These are phyloP conservation scores for Euphorbia celastroides DNA, from an alignment of 441 rosid genomes.

Conservation along the genomic window DNA sequence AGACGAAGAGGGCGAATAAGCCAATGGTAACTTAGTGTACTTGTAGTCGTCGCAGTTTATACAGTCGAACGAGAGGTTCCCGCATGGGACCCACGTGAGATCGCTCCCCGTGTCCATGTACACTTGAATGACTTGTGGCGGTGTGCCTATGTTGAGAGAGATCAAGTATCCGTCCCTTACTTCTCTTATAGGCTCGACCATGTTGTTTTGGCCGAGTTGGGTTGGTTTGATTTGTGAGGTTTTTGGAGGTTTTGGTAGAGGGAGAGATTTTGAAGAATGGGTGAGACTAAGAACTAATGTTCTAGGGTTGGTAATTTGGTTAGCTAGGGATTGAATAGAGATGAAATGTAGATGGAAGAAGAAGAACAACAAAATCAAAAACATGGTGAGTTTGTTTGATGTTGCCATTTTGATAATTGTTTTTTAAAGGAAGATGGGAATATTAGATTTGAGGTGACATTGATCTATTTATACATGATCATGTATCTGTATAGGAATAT, in stretches of 20 bases:
- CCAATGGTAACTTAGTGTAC: slow-evolving; percentile 29
- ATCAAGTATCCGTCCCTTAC: slow-evolving; percentile 72
- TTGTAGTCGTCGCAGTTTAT: slow-evolving; percentile 58
- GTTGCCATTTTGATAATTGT: not conserved
- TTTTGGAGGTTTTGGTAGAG: slow-evolving; percentile 27
- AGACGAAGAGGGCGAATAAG: slow-evolving; percentile 60
- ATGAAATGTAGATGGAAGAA: slow-evolving; percentile 11
- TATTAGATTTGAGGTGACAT: not conserved
- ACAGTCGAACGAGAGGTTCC: slow-evolving; percentile 64
- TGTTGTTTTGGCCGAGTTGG: slow-evolving; percentile 19
- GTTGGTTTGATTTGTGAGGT: slow-evolving; percentile 25
- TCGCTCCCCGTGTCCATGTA: slow-evolving; percentile 90
- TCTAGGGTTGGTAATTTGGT: slow-evolving; percentile 23
- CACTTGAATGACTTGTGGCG: slow-evolving; percentile 68
- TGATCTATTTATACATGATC: slow-evolving; percentile 2
- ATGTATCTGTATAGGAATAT: not conserved
- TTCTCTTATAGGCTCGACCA: slow-evolving; percentile 58
- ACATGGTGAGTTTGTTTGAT: slow-evolving; percentile 3
- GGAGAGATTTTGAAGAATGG: slow-evolving; percentile 37
- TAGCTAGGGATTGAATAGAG: slow-evolving; percentile 34
- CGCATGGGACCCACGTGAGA: slow-evolving; percentile 89
- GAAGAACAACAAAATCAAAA: slow-evolving; percentile 28
- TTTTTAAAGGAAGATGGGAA: not conserved
- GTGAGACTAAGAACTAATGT: slow-evolving; percentile 50
- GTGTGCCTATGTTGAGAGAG: slow-evolving; percentile 68